Evolutionary conservation across 768 basidiomycete genomes (phyloP).

Genomic region (Clavulina sp.): DNA sequence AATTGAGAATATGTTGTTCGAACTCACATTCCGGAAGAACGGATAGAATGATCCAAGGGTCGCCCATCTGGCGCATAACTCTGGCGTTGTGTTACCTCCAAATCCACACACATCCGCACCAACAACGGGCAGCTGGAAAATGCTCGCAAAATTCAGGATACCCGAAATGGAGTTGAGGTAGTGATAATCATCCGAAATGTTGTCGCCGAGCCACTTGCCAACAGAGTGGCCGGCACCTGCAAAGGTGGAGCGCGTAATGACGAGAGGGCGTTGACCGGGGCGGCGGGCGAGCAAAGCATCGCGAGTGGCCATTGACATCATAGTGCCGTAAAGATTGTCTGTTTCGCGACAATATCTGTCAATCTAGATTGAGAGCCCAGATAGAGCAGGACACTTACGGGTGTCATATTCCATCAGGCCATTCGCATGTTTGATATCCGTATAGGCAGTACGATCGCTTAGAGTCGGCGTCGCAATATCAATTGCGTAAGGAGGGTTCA

Average conservation of each 20-base stretch:
- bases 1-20: background rate
- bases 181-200: conserved; percentile 38
- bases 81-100: conserved; percentile 44
- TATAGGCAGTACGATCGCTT: conserved; percentile 11
- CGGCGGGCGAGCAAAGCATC: conserved; percentile 44
- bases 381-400: conserved; percentile 5
- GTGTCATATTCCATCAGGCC: conserved; percentile 12
- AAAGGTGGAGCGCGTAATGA: conserved; percentile 61
- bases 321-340: conserved; percentile 48
- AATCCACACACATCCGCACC: conserved; percentile 60
- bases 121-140: conserved; percentile 60
- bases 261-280: conserved; percentile 39
- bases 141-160: conserved; percentile 43
- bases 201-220: conserved; percentile 65
- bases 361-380: background rate
- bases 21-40: conserved; percentile 44
- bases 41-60: conserved; percentile 62
- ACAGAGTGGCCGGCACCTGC: conserved; percentile 47
- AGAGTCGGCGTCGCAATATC: conserved; percentile 10
- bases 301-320: conserved; percentile 50
- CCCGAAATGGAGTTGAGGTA: conserved; percentile 44
- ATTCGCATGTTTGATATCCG: conserved; percentile 11
- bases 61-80: conserved; percentile 58
- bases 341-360: background rate
- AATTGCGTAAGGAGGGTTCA: conserved; percentile 7